Evolutionary conservation across 2,329 filamentous ascomycete species (phyloP), one percentile per base, ranked within the genome.

Genomic region (Cladosporium cucumerinum): DNA sequence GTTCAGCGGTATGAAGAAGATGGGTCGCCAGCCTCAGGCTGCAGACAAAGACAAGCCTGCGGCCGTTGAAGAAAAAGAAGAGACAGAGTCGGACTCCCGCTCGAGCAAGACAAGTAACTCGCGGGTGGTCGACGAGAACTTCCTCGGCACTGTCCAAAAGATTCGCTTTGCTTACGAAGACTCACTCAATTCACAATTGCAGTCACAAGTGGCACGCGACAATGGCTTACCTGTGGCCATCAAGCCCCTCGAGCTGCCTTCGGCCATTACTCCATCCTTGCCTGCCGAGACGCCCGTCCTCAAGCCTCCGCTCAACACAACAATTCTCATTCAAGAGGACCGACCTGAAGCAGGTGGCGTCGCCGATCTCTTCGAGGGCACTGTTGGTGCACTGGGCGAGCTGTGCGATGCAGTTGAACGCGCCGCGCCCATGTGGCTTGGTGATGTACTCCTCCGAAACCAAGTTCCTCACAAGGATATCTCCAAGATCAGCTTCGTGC

Each of bases 401-500:
- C 91, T 96, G 71, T 89, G 89, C 23, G 92, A 96, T 76, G 80
- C 89, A 23, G 89, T 99, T 61, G 93, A 98, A 79, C 90, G 92
- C 72, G 86, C 89, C 48, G 93, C 90, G 6, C 94, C 95, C 1
- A 89, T 91, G 82, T 99, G 95, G 95, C 83, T 99, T 7, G 93
- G 91, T 16, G 93, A 98, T 68, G 85, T 97, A 39, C 82, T 99
- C 16, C 81, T 99, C 55, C 82, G 84, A 82, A 97, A 97, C 75
- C 85, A 87, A 74, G 86, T 92, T 10, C 92, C 93, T 0, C 79
- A 84, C 66, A 98, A 98, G 80, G 95, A 98, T n/a, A 88, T 93
- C 1, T 87, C 94, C 70, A 99, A 99, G 82, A 89, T 98, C n/a
- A 93, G 92, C 3, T 99, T 99, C 73, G 86, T 97, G 18, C 82